Base-by-base conservation (phyloP, 176 grass and related monocot species). In the Alloteropsis semialata region DNA sequence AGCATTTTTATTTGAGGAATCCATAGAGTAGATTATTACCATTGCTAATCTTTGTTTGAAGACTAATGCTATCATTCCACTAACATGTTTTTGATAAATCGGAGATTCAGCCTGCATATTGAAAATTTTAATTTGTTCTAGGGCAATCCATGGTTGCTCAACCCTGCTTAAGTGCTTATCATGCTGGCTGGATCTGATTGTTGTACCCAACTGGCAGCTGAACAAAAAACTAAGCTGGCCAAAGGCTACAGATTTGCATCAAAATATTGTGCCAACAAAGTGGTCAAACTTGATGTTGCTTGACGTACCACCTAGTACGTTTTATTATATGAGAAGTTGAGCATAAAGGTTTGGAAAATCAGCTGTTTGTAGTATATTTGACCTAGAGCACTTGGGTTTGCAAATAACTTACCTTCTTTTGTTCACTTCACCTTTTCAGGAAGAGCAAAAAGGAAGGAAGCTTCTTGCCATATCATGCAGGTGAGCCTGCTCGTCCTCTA, bases 381-480 rank as follows among this genome's bases (percentile, higher is more conserved):
- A 79, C 74, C 39, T 84, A 22, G 56, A 82, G 75, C n/a, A 69
- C 19, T 82, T 53, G 29, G 69, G 38, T 45, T 43, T 77, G 42
- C 56, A 45, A 53, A 68, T 16, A 72, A 50, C 49, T 75, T 65
- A 81, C 42, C 30, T 76, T 29, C 41, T 65, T 80, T 86, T 84
- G 45, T 81, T 81, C 62, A 60, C 63, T 80, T 77, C 50, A 19
- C 1, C 79, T 71, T 84, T 89, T 89, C 65, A 77, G 80, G 84
- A 81, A 86, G 84, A 49, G 12, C 57, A 44, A 87, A 87, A 84
- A 69, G 66, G 61, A 65, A 83, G 61, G 90, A 92, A 84, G 76
- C 72, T 87, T 89, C 80, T 10, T 44, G 24, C 63, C 34, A 65
- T 54, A 90, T 87, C 87, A 73, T 81, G 84, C 63, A 72, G 87